A percentile compares a stretch with the other conserved stretches of the same genome.
These are phyloP conservation scores for Dryadomyces quercivorus DNA, from an alignment of 2,329 filamentous ascomycete species.

Conservation along the genomic window DNA sequence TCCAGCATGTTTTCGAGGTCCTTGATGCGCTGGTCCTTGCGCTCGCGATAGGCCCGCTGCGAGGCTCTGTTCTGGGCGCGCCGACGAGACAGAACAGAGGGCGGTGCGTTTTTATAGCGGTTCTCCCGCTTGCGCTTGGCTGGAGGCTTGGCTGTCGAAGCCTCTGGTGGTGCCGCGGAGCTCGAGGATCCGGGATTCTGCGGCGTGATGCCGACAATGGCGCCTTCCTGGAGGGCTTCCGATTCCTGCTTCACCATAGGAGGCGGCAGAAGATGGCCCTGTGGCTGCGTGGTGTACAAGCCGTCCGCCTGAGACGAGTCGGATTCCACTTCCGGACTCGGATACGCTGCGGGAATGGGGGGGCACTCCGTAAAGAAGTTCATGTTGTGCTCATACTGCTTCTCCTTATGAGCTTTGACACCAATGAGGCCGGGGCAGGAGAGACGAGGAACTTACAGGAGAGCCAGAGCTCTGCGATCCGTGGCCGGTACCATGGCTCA, in stretches of 20 bases:
- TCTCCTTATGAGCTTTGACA: not conserved
- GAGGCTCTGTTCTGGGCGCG: constrained; percentile 49
- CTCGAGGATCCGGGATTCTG: not conserved
- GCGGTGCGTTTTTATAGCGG: constrained; percentile 39
- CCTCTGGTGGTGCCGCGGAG: constrained; percentile 2
- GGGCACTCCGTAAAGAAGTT: constrained; percentile 15
- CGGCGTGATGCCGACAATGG: not conserved
- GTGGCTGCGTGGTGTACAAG: not conserved
- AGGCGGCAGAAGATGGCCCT: not conserved
- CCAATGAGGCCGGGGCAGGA: not conserved
- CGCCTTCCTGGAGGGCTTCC: constrained; percentile 9
- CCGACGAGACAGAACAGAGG: constrained; percentile 38
- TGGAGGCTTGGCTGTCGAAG: constrained; percentile 20
- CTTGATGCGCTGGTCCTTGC: constrained; percentile 53
- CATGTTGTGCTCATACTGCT: constrained; percentile 17
- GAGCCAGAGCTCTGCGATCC: constrained; percentile 24
- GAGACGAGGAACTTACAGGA: constrained; percentile 16
- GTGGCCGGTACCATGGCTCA: not conserved
- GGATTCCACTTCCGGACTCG: constrained; percentile 19
- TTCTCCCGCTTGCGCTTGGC: constrained; percentile 38
- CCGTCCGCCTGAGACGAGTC: not conserved
- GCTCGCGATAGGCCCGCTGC: constrained; percentile 47
- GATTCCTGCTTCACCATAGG: constrained; percentile 13
- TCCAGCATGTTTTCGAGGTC: constrained; percentile 47
- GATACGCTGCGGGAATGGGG: constrained; percentile 17